Evolutionary conservation across 768 basidiomycete species (phyloP), one percentile per base, ranked within the genome.

Genomic region (Naganishia vishniacii): DNA sequence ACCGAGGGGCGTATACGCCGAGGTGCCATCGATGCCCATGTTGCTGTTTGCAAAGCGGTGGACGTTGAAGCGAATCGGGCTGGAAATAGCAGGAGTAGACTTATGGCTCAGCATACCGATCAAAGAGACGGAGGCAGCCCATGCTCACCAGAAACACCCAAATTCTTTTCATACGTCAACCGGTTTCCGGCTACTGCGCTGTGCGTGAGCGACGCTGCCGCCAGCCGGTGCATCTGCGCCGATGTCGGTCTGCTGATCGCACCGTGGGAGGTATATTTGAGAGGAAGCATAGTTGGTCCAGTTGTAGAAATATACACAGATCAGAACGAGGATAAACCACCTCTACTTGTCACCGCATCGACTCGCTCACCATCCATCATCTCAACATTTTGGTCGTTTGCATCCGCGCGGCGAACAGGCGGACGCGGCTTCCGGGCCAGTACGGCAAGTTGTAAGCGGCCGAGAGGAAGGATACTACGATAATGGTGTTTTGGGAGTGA

Each of bases 331-430:
- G 42, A 44, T 18, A n/a, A 6, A 15, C 13, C 11, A 12, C 6
- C 42, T 40, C 37, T 16, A 16, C 8, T 40, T 16, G 16, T 40
- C n/a, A n/a, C 31, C 34, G 49, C 11, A 49, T 34, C 28, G 20
- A 29, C 49, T 51, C 49, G 49, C 49, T 23, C 29, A 18, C 12
- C 37, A 40, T 40, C 16, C 37, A 16, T 16, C 1, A 28, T 28
- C 49, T 31, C 49, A 34, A 51, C 49, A 20, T 51, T 51, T 49
- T 49, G 26, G 48, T n/a, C 2, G 18, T 51, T 20, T 51, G 49
- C 29, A 51, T 51, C 49, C 49, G 49, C 31, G 28, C 8, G 23
- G 9, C 25, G 25, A 29, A 29, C 25, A 25, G 48, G 32, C 48
- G 48, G 29, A 4, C 37, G 37, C 37, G 37, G 37, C 37, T 40